These are phyloP conservation scores for Acanthamoeba sp. DNA, from an alignment of 208 protist genomes.

Conservation along the genomic window DNA sequence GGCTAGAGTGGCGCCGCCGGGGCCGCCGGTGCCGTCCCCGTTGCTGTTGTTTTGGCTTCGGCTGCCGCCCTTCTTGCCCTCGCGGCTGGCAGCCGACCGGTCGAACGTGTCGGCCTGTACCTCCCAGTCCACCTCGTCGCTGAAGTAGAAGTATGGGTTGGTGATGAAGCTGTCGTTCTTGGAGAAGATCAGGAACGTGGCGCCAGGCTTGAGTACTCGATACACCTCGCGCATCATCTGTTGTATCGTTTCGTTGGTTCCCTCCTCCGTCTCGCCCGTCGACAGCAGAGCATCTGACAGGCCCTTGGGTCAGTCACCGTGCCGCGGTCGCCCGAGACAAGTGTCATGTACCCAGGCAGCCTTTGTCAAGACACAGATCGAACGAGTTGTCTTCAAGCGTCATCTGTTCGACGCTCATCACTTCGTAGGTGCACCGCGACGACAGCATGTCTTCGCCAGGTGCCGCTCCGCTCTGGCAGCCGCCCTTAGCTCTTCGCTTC, in stretches of 20 bases:
- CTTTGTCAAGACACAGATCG: constrained; percentile 55
- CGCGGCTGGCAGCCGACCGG: neutral
- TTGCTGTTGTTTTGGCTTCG: neutral
- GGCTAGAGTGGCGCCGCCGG: constrained; percentile 25
- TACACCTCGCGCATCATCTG: constrained; percentile 58
- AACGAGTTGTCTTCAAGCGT: neutral
- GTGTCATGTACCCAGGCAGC: constrained; percentile 3
- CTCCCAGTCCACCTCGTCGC: constrained; percentile 25
- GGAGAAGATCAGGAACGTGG: constrained; percentile 56
- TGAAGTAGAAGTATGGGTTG: constrained; percentile 50
- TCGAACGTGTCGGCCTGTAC: constrained; percentile 43
- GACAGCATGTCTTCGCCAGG: neutral
- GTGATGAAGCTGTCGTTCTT: constrained; percentile 69
- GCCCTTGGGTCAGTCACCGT: neutral
- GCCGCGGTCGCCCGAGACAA: neutral
- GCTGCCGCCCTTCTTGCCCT: neutral
- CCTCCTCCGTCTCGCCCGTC: constrained; percentile 27
- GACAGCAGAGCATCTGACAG: constrained; percentile 7
- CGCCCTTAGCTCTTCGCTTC: neutral
- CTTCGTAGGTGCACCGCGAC: constrained; percentile 1
- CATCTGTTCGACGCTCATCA: constrained; percentile 46
- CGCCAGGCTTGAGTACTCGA: constrained; percentile 45
- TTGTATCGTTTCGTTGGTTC: constrained; percentile 50
- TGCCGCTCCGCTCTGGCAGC: neutral
- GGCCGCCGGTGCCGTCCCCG: neutral